Evolutionary conservation across 306 rosid species (phyloP), one percentile per base, ranked within the genome.

Genomic region (Acacia melanoxylon): DNA sequence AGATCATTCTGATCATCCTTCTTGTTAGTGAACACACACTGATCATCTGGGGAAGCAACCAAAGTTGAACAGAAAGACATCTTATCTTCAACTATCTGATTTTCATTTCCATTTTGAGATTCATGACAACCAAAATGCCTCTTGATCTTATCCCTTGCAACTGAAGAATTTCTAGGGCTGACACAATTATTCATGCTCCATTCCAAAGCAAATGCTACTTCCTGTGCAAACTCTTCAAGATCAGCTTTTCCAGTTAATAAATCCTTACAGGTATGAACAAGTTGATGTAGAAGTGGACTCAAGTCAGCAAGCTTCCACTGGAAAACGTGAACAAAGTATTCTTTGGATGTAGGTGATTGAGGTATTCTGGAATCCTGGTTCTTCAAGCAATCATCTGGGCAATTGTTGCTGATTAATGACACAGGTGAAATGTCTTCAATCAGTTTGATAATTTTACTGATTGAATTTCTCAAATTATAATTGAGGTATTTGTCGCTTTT

Each of bases 231-330:
- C 6, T 69, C 85, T 78, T 86, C 94, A 69, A 87, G 80, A 80
- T 82, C 80, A 33, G 89, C 88, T 72, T 71, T 92, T 22, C 89
- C 88, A 5, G 84, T 79, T 74, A 87, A 31, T 46, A 87, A 81
- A 82, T 87, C 87, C 80, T 86, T 88, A 77, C 94, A 90, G 70
- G 90, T 85, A 40, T 77, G 86, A 76, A 86, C 75, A 73, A 89
- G 85, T 72, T 51, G 88, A 74, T 82, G 92, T 71, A 92, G 84
- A 77, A 87, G 86, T 68, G 88, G 88, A 83, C 81, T 86, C 74
- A 92, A 85, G 80, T 87, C 92, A 16, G 92, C 86, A 59, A 83
- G 69, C 84, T 87, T 87, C 97, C 97, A 92, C 25, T 90, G 92
- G 88, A 92, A 90, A 84, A 92, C 92, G 52, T 85, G 92, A 65